Base-by-base conservation (phyloP, 139 green algal genomes). In the Chlorella sp. region DNA sequence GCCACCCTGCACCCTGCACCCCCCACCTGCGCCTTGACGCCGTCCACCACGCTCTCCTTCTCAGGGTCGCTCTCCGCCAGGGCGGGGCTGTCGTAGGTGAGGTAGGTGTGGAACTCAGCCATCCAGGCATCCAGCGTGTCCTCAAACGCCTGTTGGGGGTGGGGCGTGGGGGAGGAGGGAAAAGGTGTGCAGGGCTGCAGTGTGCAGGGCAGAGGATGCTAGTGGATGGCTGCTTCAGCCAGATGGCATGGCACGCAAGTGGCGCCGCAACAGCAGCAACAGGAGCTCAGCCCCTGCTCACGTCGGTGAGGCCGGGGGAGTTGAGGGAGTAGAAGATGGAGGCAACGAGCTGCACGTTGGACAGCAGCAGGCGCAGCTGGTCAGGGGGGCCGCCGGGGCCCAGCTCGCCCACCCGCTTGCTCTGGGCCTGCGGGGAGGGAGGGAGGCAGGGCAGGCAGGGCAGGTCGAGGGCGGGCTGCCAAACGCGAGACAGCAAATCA, bases 281-380 rank as follows among this genome's bases (percentile, higher is more conserved):
- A 1, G 34, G 20, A 47, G 68, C 36, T 32, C 17, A 36, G 18
- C 2, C 38, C 13, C 23, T 6, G n/a, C 89, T 71, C 80, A 96
- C 94, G 80, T 98, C 94, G 28, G 97, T 98, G 26, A 99, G 90
- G 25, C 96, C 96, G 12, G 94, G 94, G 0, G 89, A 95, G 89
- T 98, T 98, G 64, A 99, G 90, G 2, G 94, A 98, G 91, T 95
- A 98, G 90, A 99, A 99, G 34, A 98, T 96, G 32, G 94, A 86
- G 82, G 84, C 93, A 30, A 88, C 85, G 28, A 98, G 88, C 16
- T 95, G 90, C 47, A 94, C 85, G 74, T 89, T 94, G 36, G 79
- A 75, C 60, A 99, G 83, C 78, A 96, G 72, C 81, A 87, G 55
- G 75, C 87, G 88, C 39, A 91, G 88, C 30, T 56, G 28, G 63